Base-by-base conservation (phyloP, 805 yeast species). In the Candida insectalens region DNA sequence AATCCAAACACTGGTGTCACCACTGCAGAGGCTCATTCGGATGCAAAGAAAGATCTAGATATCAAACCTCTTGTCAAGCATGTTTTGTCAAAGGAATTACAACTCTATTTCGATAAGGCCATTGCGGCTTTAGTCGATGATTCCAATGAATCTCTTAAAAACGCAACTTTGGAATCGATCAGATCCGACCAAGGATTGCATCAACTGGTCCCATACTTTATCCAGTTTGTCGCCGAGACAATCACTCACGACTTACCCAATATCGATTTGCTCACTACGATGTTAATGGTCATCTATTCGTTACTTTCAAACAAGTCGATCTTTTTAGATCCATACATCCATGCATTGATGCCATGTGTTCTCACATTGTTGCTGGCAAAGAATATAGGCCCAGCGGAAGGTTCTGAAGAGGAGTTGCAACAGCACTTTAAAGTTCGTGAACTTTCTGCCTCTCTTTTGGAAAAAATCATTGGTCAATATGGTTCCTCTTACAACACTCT, bases 261-360 rank as follows among this genome's bases (percentile, higher is more conserved):
- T 49, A 63, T 83, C 29, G 71, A 70, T 4, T 57, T 83, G 14
- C 61, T 92, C 34, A 69, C 83, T 4, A 83, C 95, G 5, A 87
- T 89, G 84, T 62, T 92, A 39, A 94, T 85, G 54, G 87, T 87
- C 41, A 74, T 89, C 9, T 82, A 84, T 39, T 87, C 97, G 0
- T 65, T 92, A 20, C 66, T 87, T 32, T 75, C 80, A 28, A 92
- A 92, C 58, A 76, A 76, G 35, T 78, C 94, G 15, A 76, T 92
- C 26, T 89, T 87, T 47, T 67, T 89, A 39, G 96, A 89, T 45
- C 98, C 97, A 8, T 89, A 89, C 50, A 85, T 92, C 30, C 98
- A 94, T 60, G 89, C 95, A 1, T 63, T 92, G 45, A 85, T 92
- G 83, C 98, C 99, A n/a, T 84, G 96, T 40, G 79, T 92, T 22